Base-by-base conservation (phyloP, 768 basidiomycete species). In the Termitomyces sp. region DNA sequence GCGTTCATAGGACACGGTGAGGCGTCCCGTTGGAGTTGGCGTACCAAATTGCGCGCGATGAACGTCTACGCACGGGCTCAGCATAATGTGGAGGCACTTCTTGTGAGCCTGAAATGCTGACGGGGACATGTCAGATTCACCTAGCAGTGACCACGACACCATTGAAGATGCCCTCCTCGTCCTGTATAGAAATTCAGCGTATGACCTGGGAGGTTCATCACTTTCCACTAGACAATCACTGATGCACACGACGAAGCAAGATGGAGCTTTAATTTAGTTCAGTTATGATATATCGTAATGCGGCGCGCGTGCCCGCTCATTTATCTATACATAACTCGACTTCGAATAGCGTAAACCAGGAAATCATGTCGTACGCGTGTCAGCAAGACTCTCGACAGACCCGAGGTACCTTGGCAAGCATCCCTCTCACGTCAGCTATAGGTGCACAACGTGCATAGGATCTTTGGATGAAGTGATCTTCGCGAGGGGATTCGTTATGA, bases 311-410 rank as follows among this genome's bases (percentile, higher is more conserved):
- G 23, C 9, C 39, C 17, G 35, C 6, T 10, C 35, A 39, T 21
- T 21, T 21, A 45, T 39, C n/a, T 35, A 46, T 28, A 39, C 19
- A 23, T 48, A 34, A 35, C 25, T 40, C 54, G 27, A 48, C 41
- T 39, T 40, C 46, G 37, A 55, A 37, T 16, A 49, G 25, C 11
- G 5, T 12, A 40, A 45, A 37, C 7, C 19, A 56, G 14, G 32
- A 48, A 50, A 41, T 34, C 48, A n/a, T 56, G 41, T 50, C 37
- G 54, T 55, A 48, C 46, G 39, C 46, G 19, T 55, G 54, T 48
- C 46, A 23, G 47, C 14, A 27, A 21, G 32, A 17, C 21, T 16
- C 45, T 39, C 49, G 35, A 50, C 23, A 28, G 39, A 25, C 35
- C 49, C 17, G 25, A 51, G 25, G 11, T 19, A 27, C 5, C 28